phyloP scores from a whole-genome alignment of 345 rosid species.

The Microcos paniculata region DNA sequence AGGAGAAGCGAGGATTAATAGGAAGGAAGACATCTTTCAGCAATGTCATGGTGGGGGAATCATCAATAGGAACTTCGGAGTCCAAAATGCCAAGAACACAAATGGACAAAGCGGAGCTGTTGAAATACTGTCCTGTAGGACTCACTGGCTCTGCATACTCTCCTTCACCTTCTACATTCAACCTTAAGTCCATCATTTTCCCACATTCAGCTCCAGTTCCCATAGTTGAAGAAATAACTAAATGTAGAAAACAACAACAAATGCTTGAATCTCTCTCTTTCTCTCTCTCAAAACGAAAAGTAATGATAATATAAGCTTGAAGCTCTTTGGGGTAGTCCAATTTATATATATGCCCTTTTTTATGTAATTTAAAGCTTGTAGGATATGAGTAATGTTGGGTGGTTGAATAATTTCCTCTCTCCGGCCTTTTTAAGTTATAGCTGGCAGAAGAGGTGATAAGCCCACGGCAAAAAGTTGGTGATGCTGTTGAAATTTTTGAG shows the following conservation, averaged over 20 bases:
- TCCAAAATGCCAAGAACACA: slow-evolving; percentile 28
- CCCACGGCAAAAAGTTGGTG: neutral
- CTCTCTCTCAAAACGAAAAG: too few species aligned
- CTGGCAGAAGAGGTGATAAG: neutral
- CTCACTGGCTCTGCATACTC: slow-evolving; percentile 30
- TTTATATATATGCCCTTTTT: too few species aligned
- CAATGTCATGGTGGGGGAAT: slow-evolving; percentile 17
- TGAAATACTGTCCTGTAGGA: slow-evolving; percentile 35
- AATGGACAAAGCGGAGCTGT: slow-evolving; percentile 28
- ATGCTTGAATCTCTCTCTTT: neutral
- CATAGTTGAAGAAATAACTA: neutral
- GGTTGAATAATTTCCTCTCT: neutral
- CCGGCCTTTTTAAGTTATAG: neutral
- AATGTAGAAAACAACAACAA: neutral
- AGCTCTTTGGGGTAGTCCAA: too few species aligned
- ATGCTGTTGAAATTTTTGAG: neutral
- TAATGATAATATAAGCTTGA: too few species aligned
- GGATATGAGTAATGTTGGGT: neutral
- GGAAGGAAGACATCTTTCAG: slow-evolving; percentile 28
- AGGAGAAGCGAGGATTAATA: slow-evolving; percentile 38
- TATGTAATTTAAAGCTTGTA: neutral
- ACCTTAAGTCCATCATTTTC: neutral
- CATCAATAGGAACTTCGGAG: slow-evolving; percentile 27
- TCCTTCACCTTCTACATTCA: slow-evolving; percentile 10
- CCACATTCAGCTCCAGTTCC: neutral